Conservation (phyloP, 257 asterid genomes). For the Solanum virginianum region DNA sequence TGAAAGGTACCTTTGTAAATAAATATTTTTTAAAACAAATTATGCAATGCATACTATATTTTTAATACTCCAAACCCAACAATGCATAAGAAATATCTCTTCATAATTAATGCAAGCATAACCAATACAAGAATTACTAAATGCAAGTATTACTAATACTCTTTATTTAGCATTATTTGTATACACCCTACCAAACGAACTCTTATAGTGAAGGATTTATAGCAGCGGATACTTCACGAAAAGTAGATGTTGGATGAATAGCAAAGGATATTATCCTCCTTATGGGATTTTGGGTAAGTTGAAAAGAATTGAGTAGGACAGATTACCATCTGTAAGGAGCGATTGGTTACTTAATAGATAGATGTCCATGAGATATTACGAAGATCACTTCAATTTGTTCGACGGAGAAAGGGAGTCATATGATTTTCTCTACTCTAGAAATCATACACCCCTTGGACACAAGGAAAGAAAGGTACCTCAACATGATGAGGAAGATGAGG, state of each 20-base stretch:
- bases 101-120: no score
- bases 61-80: no score
- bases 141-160: no score
- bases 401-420: neutral
- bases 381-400: neutral
- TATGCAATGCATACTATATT: no score
- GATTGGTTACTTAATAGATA: neutral
- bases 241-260: neutral
- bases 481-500: neutral
- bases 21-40: no score
- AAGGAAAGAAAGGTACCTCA: neutral
- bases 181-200: no score
- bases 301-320: neutral
- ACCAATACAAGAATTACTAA: no score
- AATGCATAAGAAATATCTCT: no score
- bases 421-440: neutral
- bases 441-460: no score
- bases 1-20: no score
- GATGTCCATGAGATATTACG: neutral
- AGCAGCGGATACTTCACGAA: neutral
- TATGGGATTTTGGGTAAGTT: neutral
- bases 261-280: neutral
- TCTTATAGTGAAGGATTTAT: neutral
- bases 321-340: neutral
- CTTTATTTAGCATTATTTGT: no score